These are phyloP conservation scores for Golubevia sp. DNA, from an alignment of 1,284 basidiomycete genomes.

Conservation along the genomic window DNA sequence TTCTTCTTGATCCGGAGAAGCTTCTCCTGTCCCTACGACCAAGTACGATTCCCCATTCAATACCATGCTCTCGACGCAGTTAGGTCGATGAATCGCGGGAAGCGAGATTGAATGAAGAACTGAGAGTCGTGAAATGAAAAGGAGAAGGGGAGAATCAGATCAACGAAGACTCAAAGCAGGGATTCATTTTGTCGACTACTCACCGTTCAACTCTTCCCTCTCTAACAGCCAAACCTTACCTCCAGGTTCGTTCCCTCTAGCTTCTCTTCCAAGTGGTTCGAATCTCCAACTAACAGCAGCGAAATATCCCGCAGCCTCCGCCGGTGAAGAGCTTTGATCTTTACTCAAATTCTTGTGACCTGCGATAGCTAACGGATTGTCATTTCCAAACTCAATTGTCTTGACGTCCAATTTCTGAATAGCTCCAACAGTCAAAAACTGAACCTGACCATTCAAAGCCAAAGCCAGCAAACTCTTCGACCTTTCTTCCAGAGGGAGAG, in stretches of 20 bases:
- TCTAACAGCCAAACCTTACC: background rate
- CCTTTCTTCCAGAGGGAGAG: conserved; percentile 13
- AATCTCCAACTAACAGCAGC: background rate
- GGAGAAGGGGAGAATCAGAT: background rate
- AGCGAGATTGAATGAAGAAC: background rate
- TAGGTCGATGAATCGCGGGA: conserved; percentile 34
- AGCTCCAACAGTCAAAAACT: conserved; percentile 20
- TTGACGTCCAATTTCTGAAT: conserved; percentile 29
- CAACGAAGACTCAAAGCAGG: background rate
- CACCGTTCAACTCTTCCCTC: background rate
- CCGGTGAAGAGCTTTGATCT: background rate
- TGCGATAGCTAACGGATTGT: conserved; percentile 37
- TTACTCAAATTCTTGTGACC: conserved; percentile 5
- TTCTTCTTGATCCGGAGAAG: conserved; percentile 18
- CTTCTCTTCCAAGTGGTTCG: background rate
- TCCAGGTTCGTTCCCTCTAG: background rate
- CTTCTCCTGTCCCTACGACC: conserved; percentile 45
- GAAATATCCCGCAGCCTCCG: background rate
- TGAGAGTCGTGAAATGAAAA: no score
- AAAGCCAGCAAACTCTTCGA: conserved; percentile 15
- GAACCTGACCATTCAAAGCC: conserved; percentile 15
- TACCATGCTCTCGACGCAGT: conserved; percentile 26
- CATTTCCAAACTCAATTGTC: conserved; percentile 28
- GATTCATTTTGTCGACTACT: background rate
- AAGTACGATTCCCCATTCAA: conserved; percentile 18